A percentile compares a stretch with the other conserved stretches of the same genome.
Evolutionary conservation across 2,329 filamentous ascomycete species (phyloP).

Genomic region (Cladorrhinum sp.): DNA sequence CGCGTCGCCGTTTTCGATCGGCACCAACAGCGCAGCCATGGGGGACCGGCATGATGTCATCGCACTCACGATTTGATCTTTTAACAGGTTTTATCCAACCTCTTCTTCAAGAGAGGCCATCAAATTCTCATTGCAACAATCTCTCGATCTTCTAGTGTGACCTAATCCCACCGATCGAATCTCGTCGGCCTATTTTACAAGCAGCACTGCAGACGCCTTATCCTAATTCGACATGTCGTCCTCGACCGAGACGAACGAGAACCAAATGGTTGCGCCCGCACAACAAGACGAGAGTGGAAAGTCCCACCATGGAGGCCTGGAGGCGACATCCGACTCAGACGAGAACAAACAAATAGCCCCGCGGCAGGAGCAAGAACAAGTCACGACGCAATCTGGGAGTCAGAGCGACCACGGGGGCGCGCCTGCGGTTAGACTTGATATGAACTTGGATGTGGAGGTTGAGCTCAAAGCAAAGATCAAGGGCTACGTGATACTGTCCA

Average conservation of each 20-base stretch:
- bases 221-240: not conserved
- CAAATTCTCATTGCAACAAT: not conserved
- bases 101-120: not conserved
- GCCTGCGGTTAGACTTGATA: constrained; percentile 24
- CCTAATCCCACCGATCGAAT: no score
- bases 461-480: constrained; percentile 26
- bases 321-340: not conserved
- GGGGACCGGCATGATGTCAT: not conserved
- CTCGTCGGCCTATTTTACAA: not conserved
- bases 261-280: not conserved
- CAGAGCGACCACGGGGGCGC: constrained; percentile 13
- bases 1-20: not conserved
- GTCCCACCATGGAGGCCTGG: not conserved
- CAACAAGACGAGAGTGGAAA: not conserved
- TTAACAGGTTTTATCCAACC: not conserved
- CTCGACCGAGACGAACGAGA: not conserved
- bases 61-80: not conserved
- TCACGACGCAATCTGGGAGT: not conserved
- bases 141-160: not conserved
- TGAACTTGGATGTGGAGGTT: constrained; percentile 27
- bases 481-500: constrained; percentile 21
- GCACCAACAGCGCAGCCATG: not conserved
- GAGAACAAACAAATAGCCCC: not conserved
- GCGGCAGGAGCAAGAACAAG: not conserved
- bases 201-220: not conserved